Percentiles rank a stretch among this genome's conserved stretches.
Evolutionary conservation across 331 rosid genomes (phyloP).

Genomic region (Quercus tomentella): DNA sequence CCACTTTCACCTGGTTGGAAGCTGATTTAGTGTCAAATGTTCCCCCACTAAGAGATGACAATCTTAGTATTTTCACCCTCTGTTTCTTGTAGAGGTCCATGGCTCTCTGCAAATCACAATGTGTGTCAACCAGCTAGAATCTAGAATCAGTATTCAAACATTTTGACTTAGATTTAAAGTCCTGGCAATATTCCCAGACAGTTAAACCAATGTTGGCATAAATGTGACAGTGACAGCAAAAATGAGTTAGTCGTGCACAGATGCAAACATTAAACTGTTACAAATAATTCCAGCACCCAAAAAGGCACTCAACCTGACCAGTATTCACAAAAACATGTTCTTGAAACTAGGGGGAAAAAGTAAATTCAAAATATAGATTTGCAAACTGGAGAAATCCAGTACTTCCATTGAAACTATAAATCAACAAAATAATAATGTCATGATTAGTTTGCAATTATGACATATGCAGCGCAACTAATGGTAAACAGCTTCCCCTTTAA

Average conservation of each 20-base stretch:
- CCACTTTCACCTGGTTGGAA: slow-evolving; percentile 34
- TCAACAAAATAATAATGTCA: background rate
- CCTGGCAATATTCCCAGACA: background rate
- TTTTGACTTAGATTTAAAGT: background rate
- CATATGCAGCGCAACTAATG: background rate
- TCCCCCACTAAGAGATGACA: slow-evolving; percentile 18
- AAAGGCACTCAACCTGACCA: background rate
- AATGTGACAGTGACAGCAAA: background rate
- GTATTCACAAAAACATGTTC: too few species aligned
- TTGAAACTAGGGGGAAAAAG: background rate
- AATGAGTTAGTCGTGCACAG: background rate
- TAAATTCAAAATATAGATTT: background rate
- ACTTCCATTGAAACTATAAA: background rate
- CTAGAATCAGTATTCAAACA: slow-evolving; percentile 16
- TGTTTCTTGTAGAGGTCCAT: slow-evolving; percentile 72
- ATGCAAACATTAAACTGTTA: background rate
- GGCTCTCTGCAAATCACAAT: slow-evolving; percentile 58
- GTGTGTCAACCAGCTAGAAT: slow-evolving; percentile 18
- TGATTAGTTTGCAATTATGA: background rate
- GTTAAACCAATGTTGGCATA: background rate
- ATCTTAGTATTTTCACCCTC: slow-evolving; percentile 40
- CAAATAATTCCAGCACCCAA: too few species aligned
- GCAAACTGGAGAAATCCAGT: background rate
- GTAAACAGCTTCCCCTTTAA: background rate
- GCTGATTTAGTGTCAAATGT: slow-evolving; percentile 34